These are phyloP conservation scores for Bryum argenteum DNA, from an alignment of 225 moss, liverwort and hornwort species.

Conservation along the genomic window DNA sequence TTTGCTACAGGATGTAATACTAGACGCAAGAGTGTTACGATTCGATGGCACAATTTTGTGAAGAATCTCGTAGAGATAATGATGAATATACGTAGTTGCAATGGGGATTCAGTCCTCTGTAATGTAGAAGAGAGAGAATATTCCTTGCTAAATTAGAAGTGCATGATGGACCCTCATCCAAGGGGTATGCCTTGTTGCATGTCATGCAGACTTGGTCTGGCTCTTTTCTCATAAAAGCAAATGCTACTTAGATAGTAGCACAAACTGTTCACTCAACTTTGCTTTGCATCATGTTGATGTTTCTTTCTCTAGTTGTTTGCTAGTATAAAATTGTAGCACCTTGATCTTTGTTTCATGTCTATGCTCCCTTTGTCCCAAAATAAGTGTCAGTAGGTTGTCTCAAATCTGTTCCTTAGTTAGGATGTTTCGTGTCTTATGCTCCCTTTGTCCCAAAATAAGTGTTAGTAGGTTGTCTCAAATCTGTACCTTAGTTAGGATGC, in stretches of 20 bases:
- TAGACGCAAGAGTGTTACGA: slow-evolving; percentile 26
- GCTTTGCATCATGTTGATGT: slow-evolving; percentile 8
- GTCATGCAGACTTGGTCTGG: slow-evolving; percentile 32
- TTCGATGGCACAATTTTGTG: slow-evolving; percentile 43
- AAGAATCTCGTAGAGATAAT: slow-evolving; percentile 15
- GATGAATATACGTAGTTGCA: slow-evolving; percentile 32
- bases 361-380: too few relatives aligned
- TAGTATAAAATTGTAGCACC: background rate
- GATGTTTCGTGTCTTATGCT: too few relatives aligned
- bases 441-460: too few relatives aligned
- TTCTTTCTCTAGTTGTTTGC: background rate
- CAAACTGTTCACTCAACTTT: slow-evolving; percentile 12
- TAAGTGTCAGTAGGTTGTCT: too few relatives aligned
- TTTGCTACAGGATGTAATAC: slow-evolving; percentile 16
- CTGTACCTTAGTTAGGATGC: too few relatives aligned
- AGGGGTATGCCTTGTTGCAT: slow-evolving; percentile 35
- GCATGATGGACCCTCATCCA: slow-evolving; percentile 31
- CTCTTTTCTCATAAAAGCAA: slow-evolving; percentile 21
- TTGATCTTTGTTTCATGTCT: too few relatives aligned
- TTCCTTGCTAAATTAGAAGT: slow-evolving; percentile 21
- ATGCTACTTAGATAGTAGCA: slow-evolving; percentile 29
- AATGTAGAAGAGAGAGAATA: background rate
- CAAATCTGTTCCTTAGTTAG: too few relatives aligned
- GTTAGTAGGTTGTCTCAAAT: too few relatives aligned
- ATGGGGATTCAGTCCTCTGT: slow-evolving; percentile 16